Evolutionary conservation across 31 red algal genomes (phyloP).

Genomic region (Porphyra umbilicalis): DNA sequence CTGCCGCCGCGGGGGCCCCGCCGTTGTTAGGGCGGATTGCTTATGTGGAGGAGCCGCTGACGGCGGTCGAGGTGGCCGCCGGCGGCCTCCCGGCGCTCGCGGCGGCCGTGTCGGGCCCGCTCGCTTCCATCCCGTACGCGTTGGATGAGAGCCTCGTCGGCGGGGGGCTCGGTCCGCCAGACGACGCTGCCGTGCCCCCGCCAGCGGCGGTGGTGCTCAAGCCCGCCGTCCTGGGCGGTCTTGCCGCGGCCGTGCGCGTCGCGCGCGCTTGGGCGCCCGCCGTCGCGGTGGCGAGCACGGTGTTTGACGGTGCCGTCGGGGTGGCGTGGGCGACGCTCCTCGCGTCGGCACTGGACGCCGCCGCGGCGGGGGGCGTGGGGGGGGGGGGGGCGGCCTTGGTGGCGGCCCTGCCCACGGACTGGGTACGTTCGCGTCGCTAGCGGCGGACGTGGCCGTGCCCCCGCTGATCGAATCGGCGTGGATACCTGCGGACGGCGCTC

Average conservation of each 20-base stretch:
- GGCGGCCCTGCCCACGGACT: slow-evolving; percentile 26
- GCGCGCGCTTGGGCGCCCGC: slow-evolving; percentile 3
- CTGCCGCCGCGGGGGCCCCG: background rate
- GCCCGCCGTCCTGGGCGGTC: slow-evolving; percentile 47
- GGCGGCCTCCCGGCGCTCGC: background rate
- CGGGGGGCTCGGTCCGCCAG: background rate
- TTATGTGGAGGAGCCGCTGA: slow-evolving; percentile 46
- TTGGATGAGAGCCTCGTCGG: background rate
- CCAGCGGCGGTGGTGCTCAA: slow-evolving; percentile 38
- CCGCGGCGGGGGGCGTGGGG: slow-evolving; percentile 20
- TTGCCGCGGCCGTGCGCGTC: background rate
- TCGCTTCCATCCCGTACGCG: background rate
- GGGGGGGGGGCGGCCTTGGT: slow-evolving; percentile 4
- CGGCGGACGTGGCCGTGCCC: slow-evolving; percentile 19
- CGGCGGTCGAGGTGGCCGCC: background rate
- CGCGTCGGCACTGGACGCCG: background rate
- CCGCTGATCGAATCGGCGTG: background rate
- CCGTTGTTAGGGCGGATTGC: slow-evolving; percentile 6
- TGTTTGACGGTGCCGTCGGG: slow-evolving; percentile 60
- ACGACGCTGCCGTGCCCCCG: background rate
- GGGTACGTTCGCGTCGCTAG: slow-evolving; percentile 33
- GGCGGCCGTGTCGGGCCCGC: background rate
- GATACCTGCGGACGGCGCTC: background rate
- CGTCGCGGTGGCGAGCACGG: slow-evolving; percentile 36
- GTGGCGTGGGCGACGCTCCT: slow-evolving; percentile 49